Evolutionary conservation across 139 green algal species (phyloP).

Genomic region (Chara braunii): DNA sequence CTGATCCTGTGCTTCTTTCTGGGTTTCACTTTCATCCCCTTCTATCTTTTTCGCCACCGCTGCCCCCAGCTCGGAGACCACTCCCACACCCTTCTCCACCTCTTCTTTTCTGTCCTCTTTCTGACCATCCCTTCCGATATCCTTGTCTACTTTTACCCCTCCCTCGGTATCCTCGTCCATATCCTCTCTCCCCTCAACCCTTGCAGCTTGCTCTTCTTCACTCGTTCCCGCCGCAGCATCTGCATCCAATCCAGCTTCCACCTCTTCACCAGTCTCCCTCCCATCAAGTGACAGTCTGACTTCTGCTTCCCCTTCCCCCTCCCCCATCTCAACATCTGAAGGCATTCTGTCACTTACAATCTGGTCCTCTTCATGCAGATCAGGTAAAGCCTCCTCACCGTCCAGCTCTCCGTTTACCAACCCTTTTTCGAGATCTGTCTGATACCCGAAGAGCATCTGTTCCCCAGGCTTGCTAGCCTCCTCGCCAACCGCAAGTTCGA

Average conservation of each 20-base stretch:
- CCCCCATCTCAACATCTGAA: no score
- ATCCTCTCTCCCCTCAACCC: not conserved
- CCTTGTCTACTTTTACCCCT: slow-evolving; percentile 1
- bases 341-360: no score
- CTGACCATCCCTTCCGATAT: not conserved
- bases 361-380: no score
- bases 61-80: not conserved
- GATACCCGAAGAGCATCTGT: no score
- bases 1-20: slow-evolving; percentile 1
- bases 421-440: no score
- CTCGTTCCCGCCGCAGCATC: not conserved
- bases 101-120: not conserved
- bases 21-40: not conserved
- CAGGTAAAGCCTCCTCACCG: no score
- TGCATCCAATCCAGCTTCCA: not conserved
- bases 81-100: not conserved
- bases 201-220: not conserved
- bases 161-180: slow-evolving; percentile 2
- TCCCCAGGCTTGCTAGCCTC: no score
- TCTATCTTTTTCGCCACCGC: not conserved
- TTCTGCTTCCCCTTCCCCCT: no score
- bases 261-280: not conserved
- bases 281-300: no score
- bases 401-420: no score
- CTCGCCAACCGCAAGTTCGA: no score